Conservation (phyloP, 1,284 basidiomycete genomes). For the Leccinum griseonigrum region DNA sequence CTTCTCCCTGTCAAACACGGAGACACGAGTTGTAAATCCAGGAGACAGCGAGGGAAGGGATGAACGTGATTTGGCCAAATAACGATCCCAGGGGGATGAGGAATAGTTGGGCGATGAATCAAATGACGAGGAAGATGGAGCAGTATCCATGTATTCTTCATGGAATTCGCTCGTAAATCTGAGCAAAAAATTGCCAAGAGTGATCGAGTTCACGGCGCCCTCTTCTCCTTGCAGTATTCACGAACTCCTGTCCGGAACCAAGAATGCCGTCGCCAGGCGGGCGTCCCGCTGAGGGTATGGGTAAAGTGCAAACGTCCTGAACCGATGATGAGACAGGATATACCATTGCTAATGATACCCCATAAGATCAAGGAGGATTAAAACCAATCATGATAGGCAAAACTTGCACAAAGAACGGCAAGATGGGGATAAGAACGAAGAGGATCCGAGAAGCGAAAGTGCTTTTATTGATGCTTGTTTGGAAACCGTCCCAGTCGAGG, state of each 20-base stretch:
- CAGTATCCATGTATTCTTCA: constrained; percentile 21
- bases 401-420: constrained; percentile 19
- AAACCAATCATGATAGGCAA: constrained; percentile 25
- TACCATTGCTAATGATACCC: constrained; percentile 28
- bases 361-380: constrained; percentile 27
- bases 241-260: constrained; percentile 14
- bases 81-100: constrained; percentile 19
- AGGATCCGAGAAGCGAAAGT: not conserved
- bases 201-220: constrained; percentile 26
- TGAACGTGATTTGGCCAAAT: constrained; percentile 23
- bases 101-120: constrained; percentile 29
- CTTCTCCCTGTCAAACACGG: constrained; percentile 26
- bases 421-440: constrained; percentile 18
- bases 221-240: constrained; percentile 23
- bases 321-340: constrained; percentile 28
- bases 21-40: constrained; percentile 28
- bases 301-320: constrained; percentile 19
- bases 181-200: constrained; percentile 23
- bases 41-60: constrained; percentile 5
- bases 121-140: constrained; percentile 22
- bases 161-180: constrained; percentile 13
- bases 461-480: no score
- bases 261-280: constrained; percentile 27
- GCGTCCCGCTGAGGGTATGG: constrained; percentile 20
- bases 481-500: no score